Percentiles rank a stretch among this genome's conserved stretches.
Evolutionary conservation across 2,329 filamentous ascomycete genomes (phyloP).

Genomic region (Paecilomyces niveus): DNA sequence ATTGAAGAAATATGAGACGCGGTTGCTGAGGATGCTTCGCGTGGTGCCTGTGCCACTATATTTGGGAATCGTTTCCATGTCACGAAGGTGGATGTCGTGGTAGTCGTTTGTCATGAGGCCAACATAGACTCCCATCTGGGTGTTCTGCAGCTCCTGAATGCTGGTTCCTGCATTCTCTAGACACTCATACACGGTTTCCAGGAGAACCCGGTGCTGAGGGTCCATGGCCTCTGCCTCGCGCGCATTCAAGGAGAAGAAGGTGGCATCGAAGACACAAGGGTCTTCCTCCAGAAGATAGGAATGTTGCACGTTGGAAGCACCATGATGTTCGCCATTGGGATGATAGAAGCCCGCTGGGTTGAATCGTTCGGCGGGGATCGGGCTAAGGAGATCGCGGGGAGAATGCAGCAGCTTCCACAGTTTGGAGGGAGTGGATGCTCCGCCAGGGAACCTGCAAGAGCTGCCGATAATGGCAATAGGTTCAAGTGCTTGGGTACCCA

Average conservation of each 20-base stretch:
- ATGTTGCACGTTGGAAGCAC: conserved; percentile 19
- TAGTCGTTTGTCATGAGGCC: conserved; percentile 20
- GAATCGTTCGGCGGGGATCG: conserved; percentile 13
- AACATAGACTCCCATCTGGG: conserved; percentile 19
- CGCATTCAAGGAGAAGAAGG: conserved; percentile 15
- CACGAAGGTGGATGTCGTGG: conserved; percentile 7
- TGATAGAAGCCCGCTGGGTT: conserved; percentile 14
- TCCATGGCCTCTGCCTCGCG: conserved; percentile 26
- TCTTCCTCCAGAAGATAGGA: conserved; percentile 15
- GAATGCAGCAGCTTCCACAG: conserved; percentile 32
- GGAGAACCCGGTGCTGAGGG: conserved; percentile 16
- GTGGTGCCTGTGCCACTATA: conserved; percentile 22
- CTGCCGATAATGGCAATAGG: too few species aligned
- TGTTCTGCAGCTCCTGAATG: conserved; percentile 13
- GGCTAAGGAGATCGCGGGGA: conserved; percentile 7
- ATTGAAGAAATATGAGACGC: conserved; percentile 35
- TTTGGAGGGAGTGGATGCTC: conserved; percentile 21
- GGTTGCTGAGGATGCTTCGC: conserved; percentile 33
- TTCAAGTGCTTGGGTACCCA: too few species aligned
- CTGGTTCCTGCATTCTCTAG: conserved; percentile 13
- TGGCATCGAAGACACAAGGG: conserved; percentile 13
- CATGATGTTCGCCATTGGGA: conserved; percentile 18
- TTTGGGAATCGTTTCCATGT: conserved; percentile 9
- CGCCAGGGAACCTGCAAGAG: too few species aligned
- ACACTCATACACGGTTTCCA: conserved; percentile 37